These are phyloP conservation scores for Pestalotiopsis sp. DNA, from an alignment of 2,329 filamentous ascomycete species.

Conservation along the genomic window DNA sequence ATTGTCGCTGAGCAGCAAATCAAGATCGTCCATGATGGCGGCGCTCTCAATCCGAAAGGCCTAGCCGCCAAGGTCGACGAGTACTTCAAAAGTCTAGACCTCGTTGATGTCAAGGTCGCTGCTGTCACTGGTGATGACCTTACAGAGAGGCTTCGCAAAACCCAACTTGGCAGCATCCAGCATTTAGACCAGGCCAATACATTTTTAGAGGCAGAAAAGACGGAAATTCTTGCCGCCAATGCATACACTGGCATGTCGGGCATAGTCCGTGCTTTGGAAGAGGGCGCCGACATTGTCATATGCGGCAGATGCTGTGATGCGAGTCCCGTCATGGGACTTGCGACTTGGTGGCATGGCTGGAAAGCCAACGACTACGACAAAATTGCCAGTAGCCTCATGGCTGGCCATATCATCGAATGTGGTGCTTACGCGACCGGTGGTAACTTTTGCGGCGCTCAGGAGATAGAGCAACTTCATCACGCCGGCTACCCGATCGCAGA, in stretches of 20 bases:
- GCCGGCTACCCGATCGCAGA: constrained; percentile 24
- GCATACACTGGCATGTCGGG: constrained; percentile 47
- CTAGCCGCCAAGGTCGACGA: constrained; percentile 36
- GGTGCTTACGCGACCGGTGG: constrained; percentile 44
- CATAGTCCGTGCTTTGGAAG: constrained; percentile 35
- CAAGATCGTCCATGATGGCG: constrained; percentile 51
- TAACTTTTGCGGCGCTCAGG: constrained; percentile 47
- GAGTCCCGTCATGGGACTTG: constrained; percentile 43
- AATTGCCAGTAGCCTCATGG: constrained; percentile 43
- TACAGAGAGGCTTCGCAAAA: constrained; percentile 20
- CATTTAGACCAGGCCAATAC: not conserved
- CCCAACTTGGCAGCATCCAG: not conserved
- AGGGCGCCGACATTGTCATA: constrained; percentile 40
- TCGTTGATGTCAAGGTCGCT: constrained; percentile 38
- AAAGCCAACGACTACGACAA: constrained; percentile 39
- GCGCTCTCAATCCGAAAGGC: constrained; percentile 52
- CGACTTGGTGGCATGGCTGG: constrained; percentile 50
- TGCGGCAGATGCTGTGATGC: constrained; percentile 42
- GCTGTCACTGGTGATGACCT: constrained; percentile 50
- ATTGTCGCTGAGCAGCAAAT: constrained; percentile 41
- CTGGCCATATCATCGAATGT: constrained; percentile 47
- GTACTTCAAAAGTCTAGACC: constrained; percentile 14
- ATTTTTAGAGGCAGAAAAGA: not conserved
- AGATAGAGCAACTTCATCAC: constrained; percentile 19
- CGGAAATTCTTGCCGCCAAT: constrained; percentile 33